Base-by-base conservation (phyloP, 2,329 filamentous ascomycete genomes). In the Sporothrix curviconia region DNA sequence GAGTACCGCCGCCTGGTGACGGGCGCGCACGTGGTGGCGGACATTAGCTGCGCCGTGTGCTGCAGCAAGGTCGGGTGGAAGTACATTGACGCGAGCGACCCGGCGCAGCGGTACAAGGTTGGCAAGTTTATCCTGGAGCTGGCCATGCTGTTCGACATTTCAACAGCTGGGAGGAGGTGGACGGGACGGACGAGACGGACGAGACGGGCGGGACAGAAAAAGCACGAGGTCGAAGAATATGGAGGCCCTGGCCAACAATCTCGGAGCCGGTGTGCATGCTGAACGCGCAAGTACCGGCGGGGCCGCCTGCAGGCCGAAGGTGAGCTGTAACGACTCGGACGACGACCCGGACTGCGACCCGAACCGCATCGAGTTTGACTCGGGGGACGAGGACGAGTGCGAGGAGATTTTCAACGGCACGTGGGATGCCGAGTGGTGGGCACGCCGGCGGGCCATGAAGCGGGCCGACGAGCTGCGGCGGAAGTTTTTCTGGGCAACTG, bases 51-150 rank as follows among this genome's bases (percentile, higher is more conserved):
- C 65, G 67, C 67, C 9, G 71, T 78, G 25, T 87, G 84, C 68
- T 70, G 72, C 25, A 73, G 72, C 53, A 80, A 80, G 64, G 66
- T 87, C 8, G 84, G 84, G 17, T 87, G 84, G 84, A 86, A 86
- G 68, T 87, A 87, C 64, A 75, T 86, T 43, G 80, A 84, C 66
- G 83, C 84, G 1, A 77, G 76, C 59, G 80, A 86, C 63, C 65
- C 72, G 56, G 70, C 74, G 47, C 84, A 87, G 67, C 78, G 76
- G 66, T 87, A 87, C 74, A 87, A 87, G 69, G 75, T 86, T 51
- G 83, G 83, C 63, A 87, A 86, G 68, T 87, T 81, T 66, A 86
- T 87, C 30, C 68, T 87, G 39, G 84, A 87, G 71, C 81, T 78
- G 39, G 77, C 79, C 66, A 72, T 81, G 55, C 78, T 85, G 15